These are phyloP conservation scores for Calonectria ilicicola DNA, from an alignment of 2,329 filamentous ascomycete species.

Conservation along the genomic window DNA sequence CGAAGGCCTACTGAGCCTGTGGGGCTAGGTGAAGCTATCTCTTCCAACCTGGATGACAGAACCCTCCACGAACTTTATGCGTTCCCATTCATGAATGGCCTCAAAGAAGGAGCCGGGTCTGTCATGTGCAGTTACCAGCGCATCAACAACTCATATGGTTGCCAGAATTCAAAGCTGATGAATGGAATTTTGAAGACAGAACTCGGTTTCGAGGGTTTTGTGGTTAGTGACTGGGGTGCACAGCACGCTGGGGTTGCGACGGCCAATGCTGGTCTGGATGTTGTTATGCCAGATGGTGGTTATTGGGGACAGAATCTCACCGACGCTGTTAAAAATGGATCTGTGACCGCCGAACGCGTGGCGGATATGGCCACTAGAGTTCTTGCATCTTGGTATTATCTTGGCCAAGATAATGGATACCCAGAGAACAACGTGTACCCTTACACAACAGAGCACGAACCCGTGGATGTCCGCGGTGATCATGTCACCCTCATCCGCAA, in stretches of 20 bases:
- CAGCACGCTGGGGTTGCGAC: constrained; percentile 77
- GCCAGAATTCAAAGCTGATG: constrained; percentile 81
- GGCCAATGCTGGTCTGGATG: constrained; percentile 81
- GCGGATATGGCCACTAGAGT: constrained; percentile 3
- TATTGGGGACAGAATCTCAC: background rate
- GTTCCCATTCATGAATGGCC: constrained; percentile 82
- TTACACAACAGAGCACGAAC: background rate
- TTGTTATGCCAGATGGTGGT: constrained; percentile 82
- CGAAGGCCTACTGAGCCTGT: constrained; percentile 70
- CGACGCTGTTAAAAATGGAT: constrained; percentile 3
- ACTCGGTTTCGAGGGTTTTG: constrained; percentile 83
- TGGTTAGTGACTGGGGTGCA: constrained; percentile 83
- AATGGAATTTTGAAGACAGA: constrained; percentile 84
- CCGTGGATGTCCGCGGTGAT: constrained; percentile 80
- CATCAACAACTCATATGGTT: constrained; percentile 83
- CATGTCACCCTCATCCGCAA: constrained; percentile 81
- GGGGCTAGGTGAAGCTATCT: constrained; percentile 65
- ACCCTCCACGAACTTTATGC: constrained; percentile 81
- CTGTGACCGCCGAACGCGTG: background rate
- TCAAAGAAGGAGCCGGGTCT: constrained; percentile 73
- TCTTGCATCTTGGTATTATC: background rate
- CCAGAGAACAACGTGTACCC: background rate
- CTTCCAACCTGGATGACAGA: constrained; percentile 76
- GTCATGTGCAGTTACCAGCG: constrained; percentile 81
- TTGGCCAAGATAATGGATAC: background rate